A percentile compares a stretch with the other conserved stretches of the same genome.
phyloP scores from a whole-genome alignment of 768 basidiomycete genomes.

The Leccinum imitatum region DNA sequence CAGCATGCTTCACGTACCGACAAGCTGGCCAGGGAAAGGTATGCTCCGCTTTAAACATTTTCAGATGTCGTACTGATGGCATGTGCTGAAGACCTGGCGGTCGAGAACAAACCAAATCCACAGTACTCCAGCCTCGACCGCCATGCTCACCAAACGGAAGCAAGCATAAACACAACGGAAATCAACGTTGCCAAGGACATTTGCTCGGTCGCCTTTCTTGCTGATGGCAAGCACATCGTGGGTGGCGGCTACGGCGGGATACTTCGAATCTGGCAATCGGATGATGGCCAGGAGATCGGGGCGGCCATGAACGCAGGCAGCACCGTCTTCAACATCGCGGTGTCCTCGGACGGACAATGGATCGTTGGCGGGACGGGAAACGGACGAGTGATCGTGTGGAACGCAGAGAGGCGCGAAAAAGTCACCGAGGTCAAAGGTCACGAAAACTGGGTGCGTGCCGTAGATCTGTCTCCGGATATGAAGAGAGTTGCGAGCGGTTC shows the following conservation, averaged over 20 bases:
- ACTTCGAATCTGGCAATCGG: slow-evolving; percentile 4
- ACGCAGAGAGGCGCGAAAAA: slow-evolving; percentile 4
- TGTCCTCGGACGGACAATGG: slow-evolving; percentile 10
- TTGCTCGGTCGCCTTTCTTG: slow-evolving; percentile 11
- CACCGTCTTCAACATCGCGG: slow-evolving; percentile 6
- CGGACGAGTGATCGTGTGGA: slow-evolving; percentile 13
- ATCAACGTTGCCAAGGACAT: slow-evolving; percentile 9
- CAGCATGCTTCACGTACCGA: background rate
- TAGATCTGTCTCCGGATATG: slow-evolving; percentile 18
- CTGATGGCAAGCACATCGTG: slow-evolving; percentile 7
- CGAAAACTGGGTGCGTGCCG: slow-evolving; percentile 12
- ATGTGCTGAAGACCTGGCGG: background rate
- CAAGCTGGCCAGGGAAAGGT: slow-evolving; percentile 2
- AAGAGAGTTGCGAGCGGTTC: slow-evolving; percentile 12
- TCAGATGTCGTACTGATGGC: background rate
- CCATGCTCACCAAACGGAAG: background rate
- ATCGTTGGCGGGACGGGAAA: slow-evolving; percentile 8
- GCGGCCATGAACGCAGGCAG: slow-evolving; percentile 7
- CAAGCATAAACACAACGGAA: background rate
- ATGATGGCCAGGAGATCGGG: slow-evolving; percentile 6
- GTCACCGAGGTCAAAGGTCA: slow-evolving; percentile 10
- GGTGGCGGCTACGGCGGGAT: slow-evolving; percentile 12
- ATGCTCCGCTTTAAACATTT: background rate
- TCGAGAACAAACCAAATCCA: background rate
- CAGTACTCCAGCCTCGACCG: background rate